These are phyloP conservation scores for Xylaria polymorpha DNA, from an alignment of 2,329 filamentous ascomycete genomes.

Conservation along the genomic window DNA sequence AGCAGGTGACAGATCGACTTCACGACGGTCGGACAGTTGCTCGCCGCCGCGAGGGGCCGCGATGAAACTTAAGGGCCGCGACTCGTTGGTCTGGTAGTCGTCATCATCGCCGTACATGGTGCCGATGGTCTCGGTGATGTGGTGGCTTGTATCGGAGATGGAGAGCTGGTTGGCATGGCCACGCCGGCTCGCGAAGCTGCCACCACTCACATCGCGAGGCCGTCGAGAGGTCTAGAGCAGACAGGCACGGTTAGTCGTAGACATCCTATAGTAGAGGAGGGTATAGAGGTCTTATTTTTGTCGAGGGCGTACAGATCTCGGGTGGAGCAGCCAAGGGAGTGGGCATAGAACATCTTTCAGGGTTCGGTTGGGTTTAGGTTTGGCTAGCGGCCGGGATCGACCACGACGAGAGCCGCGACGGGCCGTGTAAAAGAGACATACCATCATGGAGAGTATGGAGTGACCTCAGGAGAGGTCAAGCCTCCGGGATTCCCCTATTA, in stretches of 20 bases:
- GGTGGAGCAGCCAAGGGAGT: conserved; percentile 16
- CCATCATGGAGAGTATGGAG: conserved; percentile 48
- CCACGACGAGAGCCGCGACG: conserved; percentile 16
- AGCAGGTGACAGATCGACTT: conserved; percentile 49
- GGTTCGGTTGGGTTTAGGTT: conserved; percentile 16
- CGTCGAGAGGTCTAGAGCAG: conserved; percentile 66
- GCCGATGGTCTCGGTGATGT: conserved; percentile 93
- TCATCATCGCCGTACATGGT: conserved; percentile 87
- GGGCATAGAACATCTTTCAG: conserved; percentile 20
- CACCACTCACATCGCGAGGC: conserved; percentile 64
- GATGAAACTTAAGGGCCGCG: conserved; percentile 81
- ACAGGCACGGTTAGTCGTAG: conserved; percentile 34
- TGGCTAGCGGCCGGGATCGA: conserved; percentile 13
- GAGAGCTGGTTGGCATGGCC: conserved; percentile 69
- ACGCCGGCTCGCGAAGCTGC: conserved; percentile 68
- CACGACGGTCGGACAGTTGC: conserved; percentile 55
- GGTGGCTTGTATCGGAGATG: conserved; percentile 89
- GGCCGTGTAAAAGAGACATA: conserved; percentile 39
- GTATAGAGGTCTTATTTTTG: background rate
- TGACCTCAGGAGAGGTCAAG: conserved; percentile 47
- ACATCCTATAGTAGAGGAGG: background rate
- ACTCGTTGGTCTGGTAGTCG: conserved; percentile 60
- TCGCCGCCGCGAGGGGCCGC: conserved; percentile 67
- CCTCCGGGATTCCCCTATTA: conserved; percentile 45
- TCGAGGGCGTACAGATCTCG: conserved; percentile 13